phyloP scores from a whole-genome alignment of 495 filamentous ascomycete genomes.

The Staphylotrichum tortipilum region DNA sequence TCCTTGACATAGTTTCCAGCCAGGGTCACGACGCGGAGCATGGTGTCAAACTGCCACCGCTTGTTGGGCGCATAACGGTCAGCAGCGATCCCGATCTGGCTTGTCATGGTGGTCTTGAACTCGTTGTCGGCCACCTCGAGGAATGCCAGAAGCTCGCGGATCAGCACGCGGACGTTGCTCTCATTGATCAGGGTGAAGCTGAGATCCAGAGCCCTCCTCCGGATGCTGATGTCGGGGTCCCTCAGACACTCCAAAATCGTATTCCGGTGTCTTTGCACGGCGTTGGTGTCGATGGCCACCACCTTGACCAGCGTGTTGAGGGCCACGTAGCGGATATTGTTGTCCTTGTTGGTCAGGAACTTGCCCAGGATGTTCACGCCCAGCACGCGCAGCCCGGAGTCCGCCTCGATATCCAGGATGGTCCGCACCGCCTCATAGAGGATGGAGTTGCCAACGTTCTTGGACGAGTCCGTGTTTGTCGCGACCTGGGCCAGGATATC shows the following conservation, averaged over 20 bases:
- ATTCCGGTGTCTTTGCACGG: constrained; percentile 92
- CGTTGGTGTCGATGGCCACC: constrained; percentile 94
- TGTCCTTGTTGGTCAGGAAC: constrained; percentile 94
- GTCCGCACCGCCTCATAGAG: constrained; percentile 96
- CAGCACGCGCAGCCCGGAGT: constrained; percentile 83
- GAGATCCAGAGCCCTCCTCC: constrained; percentile 85
- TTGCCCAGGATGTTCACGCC: constrained; percentile 98
- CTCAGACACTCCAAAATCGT: constrained; percentile 94
- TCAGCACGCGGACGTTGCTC: constrained; percentile 83
- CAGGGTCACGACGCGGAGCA: constrained; percentile 86
- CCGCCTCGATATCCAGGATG: constrained; percentile 95
- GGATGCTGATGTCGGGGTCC: constrained; percentile 98
- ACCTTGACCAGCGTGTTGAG: constrained; percentile 97
- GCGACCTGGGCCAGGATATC: constrained; percentile 97
- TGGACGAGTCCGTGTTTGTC: constrained; percentile 94
- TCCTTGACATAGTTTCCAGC: constrained; percentile 97
- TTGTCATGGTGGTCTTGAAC: constrained; percentile 96
- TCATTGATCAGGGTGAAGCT: constrained; percentile 98
- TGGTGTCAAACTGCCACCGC: constrained; percentile 96
- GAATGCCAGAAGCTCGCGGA: constrained; percentile 87
- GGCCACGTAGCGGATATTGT: constrained; percentile 98
- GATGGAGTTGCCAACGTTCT: constrained; percentile 97
- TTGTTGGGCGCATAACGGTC: constrained; percentile 94
- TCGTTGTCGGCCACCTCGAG: constrained; percentile 95
- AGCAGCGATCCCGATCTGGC: constrained; percentile 92